Conservation (phyloP, 306 rosid genomes). For the Trifolium pratense region DNA sequence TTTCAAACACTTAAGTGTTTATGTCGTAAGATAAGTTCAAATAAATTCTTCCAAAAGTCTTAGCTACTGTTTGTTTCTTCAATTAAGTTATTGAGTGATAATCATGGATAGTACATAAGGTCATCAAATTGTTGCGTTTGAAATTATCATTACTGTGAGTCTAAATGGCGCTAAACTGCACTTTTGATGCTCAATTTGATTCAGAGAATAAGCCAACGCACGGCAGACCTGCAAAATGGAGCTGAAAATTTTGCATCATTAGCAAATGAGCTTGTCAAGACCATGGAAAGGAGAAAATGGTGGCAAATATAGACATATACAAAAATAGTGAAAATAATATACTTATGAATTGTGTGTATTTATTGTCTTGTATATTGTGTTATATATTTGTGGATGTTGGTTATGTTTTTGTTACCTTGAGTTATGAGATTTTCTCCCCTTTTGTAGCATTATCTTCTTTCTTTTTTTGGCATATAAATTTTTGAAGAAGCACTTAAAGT, state of each 20-base stretch:
- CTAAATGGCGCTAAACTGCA: conserved; percentile 23
- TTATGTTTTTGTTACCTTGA: conserved; percentile 19
- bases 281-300: conserved; percentile 91
- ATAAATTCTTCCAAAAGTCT: neutral
- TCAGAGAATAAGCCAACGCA: conserved; percentile 85
- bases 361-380: conserved; percentile 38
- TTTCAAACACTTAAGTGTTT: neutral
- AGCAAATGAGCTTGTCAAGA: conserved; percentile 93
- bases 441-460: neutral
- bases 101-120: too few relatives aligned
- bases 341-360: conserved; percentile 27
- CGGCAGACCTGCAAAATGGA: conserved; percentile 85
- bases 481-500: neutral
- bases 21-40: neutral
- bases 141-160: conserved; percentile 30
- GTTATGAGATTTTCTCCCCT: neutral
- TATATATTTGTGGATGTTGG: too few relatives aligned
- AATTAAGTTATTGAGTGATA: neutral
- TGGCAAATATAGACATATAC: conserved; percentile 68
- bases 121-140: neutral
- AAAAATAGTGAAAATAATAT: neutral
- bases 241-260: conserved; percentile 94
- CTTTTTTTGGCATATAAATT: neutral
- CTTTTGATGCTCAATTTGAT: conserved; percentile 31
- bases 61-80: neutral